Percentiles rank a stretch among this genome's conserved stretches.
Conservation (phyloP, 2,329 filamentous ascomycete genomes). For the Fusarium nisikadoi region DNA sequence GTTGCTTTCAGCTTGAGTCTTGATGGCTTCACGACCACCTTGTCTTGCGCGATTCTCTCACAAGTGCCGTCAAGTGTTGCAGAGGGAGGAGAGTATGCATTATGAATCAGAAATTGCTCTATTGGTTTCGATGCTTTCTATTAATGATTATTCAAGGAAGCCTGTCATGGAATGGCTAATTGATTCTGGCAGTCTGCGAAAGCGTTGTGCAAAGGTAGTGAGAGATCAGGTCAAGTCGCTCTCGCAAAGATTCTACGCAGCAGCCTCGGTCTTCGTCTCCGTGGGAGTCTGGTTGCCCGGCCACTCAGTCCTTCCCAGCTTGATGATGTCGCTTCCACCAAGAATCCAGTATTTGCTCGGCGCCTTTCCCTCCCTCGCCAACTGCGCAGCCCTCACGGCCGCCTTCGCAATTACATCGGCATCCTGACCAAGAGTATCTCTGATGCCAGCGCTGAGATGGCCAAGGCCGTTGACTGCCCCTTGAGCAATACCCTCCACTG, state of each 20-base stretch:
- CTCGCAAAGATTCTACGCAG: background rate
- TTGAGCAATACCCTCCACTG: conserved; percentile 66
- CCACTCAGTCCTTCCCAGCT: conserved; percentile 71
- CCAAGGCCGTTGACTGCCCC: conserved; percentile 67
- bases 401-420: conserved; percentile 76
- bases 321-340: conserved; percentile 70
- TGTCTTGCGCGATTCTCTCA: no score
- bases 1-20: background rate
- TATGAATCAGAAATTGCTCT: background rate
- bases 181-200: background rate
- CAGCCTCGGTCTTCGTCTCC: conserved; percentile 13
- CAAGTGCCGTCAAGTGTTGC: background rate
- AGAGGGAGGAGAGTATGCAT: background rate
- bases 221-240: background rate
- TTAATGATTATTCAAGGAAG: background rate
- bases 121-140: background rate
- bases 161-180: background rate
- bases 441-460: conserved; percentile 62
- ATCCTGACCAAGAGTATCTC: conserved; percentile 79
- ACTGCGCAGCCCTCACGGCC: conserved; percentile 68
- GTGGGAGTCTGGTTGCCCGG: conserved; percentile 45
- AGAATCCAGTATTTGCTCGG: conserved; percentile 70
- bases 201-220: background rate
- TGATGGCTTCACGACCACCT: background rate
- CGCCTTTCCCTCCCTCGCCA: conserved; percentile 69